A percentile compares a stretch with the other conserved stretches of the same genome.
These are phyloP conservation scores for Podospora pseudocomata DNA, from an alignment of 495 filamentous ascomycete genomes.

Conservation along the genomic window DNA sequence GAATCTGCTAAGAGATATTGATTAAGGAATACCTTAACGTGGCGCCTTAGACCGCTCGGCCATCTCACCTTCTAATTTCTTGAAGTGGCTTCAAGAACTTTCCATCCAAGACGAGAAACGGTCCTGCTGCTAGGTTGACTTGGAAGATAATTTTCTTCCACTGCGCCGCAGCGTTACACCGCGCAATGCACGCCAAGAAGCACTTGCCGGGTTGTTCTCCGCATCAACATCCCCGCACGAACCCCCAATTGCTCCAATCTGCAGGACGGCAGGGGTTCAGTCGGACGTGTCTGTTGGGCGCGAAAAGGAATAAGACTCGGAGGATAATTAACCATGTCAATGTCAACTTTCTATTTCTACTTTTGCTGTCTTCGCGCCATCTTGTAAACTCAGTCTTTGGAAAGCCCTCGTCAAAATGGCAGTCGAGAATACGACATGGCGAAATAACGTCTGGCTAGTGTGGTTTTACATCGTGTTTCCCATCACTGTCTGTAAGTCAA, in stretches of 20 bases:
- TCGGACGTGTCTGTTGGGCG: neutral
- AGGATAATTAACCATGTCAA: neutral
- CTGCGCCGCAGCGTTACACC: neutral
- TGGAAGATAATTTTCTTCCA: neutral
- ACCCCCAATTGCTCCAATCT: neutral
- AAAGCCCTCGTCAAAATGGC: slow-evolving; percentile 26
- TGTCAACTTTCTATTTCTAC: neutral
- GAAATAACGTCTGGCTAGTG: slow-evolving; percentile 58
- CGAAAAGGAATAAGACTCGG: neutral
- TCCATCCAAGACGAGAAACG: neutral
- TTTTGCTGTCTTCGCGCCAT: neutral
- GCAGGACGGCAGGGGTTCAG: neutral
- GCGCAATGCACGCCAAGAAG: neutral
- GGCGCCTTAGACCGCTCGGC: slow-evolving; percentile 14
- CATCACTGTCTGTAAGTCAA: slow-evolving; percentile 59
- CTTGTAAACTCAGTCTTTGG: too few species aligned
- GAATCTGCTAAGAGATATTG: slow-evolving; percentile 16
- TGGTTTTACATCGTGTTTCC: slow-evolving; percentile 69
- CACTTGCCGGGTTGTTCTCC: neutral
- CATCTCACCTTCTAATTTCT: slow-evolving; percentile 1
- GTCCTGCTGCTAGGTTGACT: neutral
- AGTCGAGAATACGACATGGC: slow-evolving; percentile 32
- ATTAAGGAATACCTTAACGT: slow-evolving; percentile 9
- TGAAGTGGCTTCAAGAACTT: neutral
- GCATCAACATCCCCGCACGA: neutral